Evolutionary conservation across 2,329 filamentous ascomycete genomes (phyloP), one percentile per base, ranked within the genome.

Genomic region (Aspergillus calidoustus): DNA sequence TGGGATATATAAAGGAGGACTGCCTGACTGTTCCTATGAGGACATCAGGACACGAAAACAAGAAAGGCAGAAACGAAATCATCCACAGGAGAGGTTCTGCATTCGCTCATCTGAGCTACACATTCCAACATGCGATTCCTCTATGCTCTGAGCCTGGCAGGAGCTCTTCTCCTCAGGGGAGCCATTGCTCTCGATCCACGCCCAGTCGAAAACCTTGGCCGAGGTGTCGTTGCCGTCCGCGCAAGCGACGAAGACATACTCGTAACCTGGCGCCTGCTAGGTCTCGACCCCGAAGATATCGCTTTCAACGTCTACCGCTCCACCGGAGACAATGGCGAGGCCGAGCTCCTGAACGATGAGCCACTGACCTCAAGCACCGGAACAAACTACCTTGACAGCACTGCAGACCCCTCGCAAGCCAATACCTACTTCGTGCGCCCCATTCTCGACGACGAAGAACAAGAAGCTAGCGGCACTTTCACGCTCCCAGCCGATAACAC

Each of bases 261-360:
- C 15, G 11, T 60, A n/a, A 50, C 19, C 46, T 60, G 58, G 58
- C 28, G 58, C 3, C n/a, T 60, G 7, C 53, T 60, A 1, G 58
- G 58, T 11, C 58, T 60, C 3, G 58, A 60, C 28, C 23, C 52
- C 3, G 30, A 51, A 5, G 58, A 50, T 7, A 55, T 60, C n/a
- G 58, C 31, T 1, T 60, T 60, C 47, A 60, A 60, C 47, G 8
- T 60, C 31, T 60, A 60, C 34, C 58, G 58, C 17, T 13, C 44
- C 22, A 30, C 43, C 3, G 58, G 44, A 34, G 25, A 19, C 23
- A n/a, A 15, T 25, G 58, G 58, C 15, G 17, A 56, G 3, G 22
- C 52, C 4, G 31, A 56, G 34, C 15, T 23, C 7, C 52, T 60
- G 2, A 60, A 60, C 31, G 3, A 15, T 5, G 31, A 60, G 4